Conservation (phyloP, 805 yeast genomes). For the Wickerhamiella spandovensis region DNA sequence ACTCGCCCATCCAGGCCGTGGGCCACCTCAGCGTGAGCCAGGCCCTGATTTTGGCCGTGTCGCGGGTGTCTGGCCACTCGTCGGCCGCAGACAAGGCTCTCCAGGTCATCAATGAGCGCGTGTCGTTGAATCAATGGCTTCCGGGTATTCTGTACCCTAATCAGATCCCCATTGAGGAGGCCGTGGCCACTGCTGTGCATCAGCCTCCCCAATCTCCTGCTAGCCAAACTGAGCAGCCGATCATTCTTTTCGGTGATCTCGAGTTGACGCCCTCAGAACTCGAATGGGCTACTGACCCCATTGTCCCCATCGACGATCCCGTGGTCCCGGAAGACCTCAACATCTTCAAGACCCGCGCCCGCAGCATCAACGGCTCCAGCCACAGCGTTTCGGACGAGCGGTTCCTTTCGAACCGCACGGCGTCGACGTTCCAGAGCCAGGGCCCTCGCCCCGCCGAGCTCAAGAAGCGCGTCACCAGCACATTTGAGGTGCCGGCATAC, state of each 20-base stretch:
- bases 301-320: constrained; percentile 9
- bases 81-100: constrained; percentile 7
- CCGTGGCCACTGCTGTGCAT: constrained; percentile 5
- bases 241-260: constrained; percentile 2
- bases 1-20: background rate
- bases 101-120: constrained; percentile 8
- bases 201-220: constrained; percentile 1
- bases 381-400: background rate
- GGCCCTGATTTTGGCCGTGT: constrained; percentile 10
- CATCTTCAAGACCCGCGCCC: background rate
- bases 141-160: constrained; percentile 17
- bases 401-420: background rate
- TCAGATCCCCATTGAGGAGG: constrained; percentile 6
- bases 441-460: background rate
- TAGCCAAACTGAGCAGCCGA: background rate
- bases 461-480: background rate
- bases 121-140: constrained; percentile 11
- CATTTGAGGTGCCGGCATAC: background rate
- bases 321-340: constrained; percentile 6
- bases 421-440: background rate
- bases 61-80: constrained; percentile 3
- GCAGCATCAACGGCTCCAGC: background rate
- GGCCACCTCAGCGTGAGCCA: constrained; percentile 4
- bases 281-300: constrained; percentile 6
- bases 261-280: constrained; percentile 7